phyloP scores from a whole-genome alignment of 2,329 filamentous ascomycete genomes.

The Alternaria sp. region DNA sequence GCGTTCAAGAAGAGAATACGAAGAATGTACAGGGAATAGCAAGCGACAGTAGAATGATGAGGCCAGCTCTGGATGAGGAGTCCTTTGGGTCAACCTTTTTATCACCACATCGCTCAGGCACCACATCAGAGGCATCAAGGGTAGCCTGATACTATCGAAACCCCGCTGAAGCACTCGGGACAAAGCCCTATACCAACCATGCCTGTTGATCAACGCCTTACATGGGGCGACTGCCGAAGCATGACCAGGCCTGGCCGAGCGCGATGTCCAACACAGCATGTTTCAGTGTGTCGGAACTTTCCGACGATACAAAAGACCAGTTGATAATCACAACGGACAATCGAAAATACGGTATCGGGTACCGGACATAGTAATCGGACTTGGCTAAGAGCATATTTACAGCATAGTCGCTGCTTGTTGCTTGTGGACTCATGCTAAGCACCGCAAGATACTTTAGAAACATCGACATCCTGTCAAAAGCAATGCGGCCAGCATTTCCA shows the following conservation, averaged over 20 bases:
- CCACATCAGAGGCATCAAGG: constrained; percentile 2
- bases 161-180: constrained; percentile 16
- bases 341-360: neutral
- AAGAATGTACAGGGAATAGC: neutral
- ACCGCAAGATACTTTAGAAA: neutral
- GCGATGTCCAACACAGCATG: constrained; percentile 12
- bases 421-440: neutral
- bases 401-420: neutral
- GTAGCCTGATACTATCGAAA: constrained; percentile 16
- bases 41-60: constrained; percentile 3
- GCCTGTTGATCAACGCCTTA: neutral
- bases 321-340: neutral
- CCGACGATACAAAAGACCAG: neutral
- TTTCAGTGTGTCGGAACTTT: constrained; percentile 19
- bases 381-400: neutral
- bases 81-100: constrained; percentile 9
- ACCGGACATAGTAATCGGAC: neutral
- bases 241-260: neutral
- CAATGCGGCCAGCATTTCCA: neutral
- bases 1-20: neutral
- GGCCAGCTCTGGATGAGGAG: constrained; percentile 13
- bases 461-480: neutral
- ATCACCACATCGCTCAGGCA: constrained; percentile 11
- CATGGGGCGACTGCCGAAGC: constrained; percentile 7
- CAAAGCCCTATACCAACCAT: constrained; percentile 4